Evolutionary conservation across 495 filamentous ascomycete genomes (phyloP).

Genomic region (Hypomontagnella monticulosa): DNA sequence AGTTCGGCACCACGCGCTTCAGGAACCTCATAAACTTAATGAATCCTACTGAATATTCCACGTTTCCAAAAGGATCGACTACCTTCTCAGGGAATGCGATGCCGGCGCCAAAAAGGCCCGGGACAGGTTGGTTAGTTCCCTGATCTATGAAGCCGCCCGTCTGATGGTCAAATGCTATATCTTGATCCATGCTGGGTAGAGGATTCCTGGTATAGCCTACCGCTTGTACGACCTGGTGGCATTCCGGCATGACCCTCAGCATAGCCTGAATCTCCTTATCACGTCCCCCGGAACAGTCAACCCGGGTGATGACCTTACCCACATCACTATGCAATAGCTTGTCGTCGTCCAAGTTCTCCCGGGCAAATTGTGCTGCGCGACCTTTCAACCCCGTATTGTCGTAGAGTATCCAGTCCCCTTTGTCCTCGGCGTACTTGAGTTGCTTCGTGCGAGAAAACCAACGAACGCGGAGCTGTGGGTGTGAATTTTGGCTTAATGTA

Average conservation of each 20-base stretch:
- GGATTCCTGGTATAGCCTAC: constrained; percentile 64
- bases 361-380: constrained; percentile 66
- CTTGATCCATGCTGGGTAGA: constrained; percentile 55
- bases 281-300: constrained; percentile 52
- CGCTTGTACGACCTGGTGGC: constrained; percentile 63
- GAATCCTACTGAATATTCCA: constrained; percentile 69
- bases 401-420: constrained; percentile 68
- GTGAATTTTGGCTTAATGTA: constrained; percentile 58
- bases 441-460: constrained; percentile 68
- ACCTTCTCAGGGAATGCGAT: constrained; percentile 70
- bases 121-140: constrained; percentile 47
- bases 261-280: constrained; percentile 58
- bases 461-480: constrained; percentile 63
- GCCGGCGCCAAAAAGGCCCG: constrained; percentile 65
- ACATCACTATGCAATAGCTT: constrained; percentile 58
- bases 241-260: constrained; percentile 55
- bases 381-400: constrained; percentile 73
- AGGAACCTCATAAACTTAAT: constrained; percentile 72
- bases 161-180: constrained; percentile 59
- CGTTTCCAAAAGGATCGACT: constrained; percentile 67
- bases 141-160: constrained; percentile 60
- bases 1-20: constrained; percentile 60
- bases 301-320: constrained; percentile 59
- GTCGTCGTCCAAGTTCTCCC: constrained; percentile 63
- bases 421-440: constrained; percentile 68